Evolutionary conservation across 2,329 filamentous ascomycete genomes (phyloP).

Genomic region (Penicillium fuscoglaucum): DNA sequence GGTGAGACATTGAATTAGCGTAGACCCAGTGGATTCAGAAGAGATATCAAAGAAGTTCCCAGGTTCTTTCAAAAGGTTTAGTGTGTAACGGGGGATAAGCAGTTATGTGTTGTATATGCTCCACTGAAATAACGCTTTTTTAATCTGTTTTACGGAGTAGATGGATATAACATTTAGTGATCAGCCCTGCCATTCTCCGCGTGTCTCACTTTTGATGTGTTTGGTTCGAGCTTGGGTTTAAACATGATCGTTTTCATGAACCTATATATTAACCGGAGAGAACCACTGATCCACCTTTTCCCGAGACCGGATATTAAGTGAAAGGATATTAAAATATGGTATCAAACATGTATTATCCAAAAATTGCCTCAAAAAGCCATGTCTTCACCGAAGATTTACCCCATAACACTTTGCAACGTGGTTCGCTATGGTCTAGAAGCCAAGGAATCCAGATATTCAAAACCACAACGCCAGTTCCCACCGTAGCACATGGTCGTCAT

Average conservation of each 20-base stretch:
- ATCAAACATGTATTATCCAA: not conserved
- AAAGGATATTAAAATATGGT: too few species aligned
- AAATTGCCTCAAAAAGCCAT: not conserved
- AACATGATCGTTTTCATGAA: not conserved
- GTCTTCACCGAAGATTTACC: not conserved
- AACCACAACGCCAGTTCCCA: not conserved
- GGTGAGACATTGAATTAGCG: constrained; percentile 4
- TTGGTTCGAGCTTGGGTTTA: not conserved
- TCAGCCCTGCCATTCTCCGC: constrained; percentile 2
- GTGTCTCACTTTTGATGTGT: not conserved
- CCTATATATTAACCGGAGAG: not conserved
- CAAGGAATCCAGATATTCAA: not conserved
- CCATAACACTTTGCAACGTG: not conserved
- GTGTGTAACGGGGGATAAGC: not conserved
- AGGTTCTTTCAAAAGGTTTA: not conserved
- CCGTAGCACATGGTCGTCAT: not conserved
- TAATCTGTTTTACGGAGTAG: not conserved
- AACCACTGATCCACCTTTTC: not conserved
- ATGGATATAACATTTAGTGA: not conserved
- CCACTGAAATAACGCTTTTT: not conserved
- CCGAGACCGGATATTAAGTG: not conserved
- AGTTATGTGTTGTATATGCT: not conserved
- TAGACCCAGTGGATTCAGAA: not conserved
- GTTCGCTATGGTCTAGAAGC: not conserved
- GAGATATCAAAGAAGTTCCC: not conserved